Evolutionary conservation across 2,329 filamentous ascomycete genomes (phyloP).

Genomic region (Fusarium armeniacum): DNA sequence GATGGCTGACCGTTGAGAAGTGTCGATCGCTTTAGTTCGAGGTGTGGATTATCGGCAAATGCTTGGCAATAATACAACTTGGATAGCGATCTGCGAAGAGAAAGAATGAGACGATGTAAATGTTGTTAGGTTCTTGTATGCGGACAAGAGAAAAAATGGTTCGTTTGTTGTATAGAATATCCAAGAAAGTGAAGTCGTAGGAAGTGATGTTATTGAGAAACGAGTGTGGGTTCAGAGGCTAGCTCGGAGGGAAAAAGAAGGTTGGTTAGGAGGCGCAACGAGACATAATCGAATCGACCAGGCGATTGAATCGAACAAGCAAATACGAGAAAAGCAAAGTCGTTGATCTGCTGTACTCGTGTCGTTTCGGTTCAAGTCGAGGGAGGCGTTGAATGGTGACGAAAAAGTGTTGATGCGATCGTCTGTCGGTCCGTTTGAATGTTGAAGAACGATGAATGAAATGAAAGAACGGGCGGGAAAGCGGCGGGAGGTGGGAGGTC

Average conservation of each 20-base stretch:
- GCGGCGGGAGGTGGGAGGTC: conserved; percentile 44
- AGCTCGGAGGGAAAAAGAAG: conserved; percentile 57
- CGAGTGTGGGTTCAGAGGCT: conserved; percentile 65
- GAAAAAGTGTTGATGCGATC: conserved; percentile 40
- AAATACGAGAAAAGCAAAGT: conserved; percentile 39
- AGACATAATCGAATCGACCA: conserved; percentile 57
- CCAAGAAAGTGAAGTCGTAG: conserved; percentile 24
- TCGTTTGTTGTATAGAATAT: conserved; percentile 4
- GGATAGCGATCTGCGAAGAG: conserved; percentile 26
- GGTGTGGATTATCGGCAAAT: conserved; percentile 27
- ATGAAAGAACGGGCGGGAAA: conserved; percentile 30
- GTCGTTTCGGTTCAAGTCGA: conserved; percentile 34
- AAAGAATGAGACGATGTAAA: conserved; percentile 12
- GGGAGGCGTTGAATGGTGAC: conserved; percentile 25
- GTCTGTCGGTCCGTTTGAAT: conserved; percentile 21
- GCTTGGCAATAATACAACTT: conserved; percentile 33
- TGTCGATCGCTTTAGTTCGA: conserved; percentile 46
- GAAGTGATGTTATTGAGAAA: conserved; percentile 43
- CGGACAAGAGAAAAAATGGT: conserved; percentile 7
- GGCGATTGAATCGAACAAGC: conserved; percentile 44
- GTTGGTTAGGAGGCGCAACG: conserved; percentile 51
- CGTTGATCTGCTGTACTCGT: conserved; percentile 24
- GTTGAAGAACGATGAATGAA: conserved; percentile 49
- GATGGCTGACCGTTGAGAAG: conserved; percentile 27
- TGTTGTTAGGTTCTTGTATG: conserved; percentile 14